Evolutionary conservation across 129 eudicot genomes (phyloP).

Genomic region (Smallanthus sonchifolius): DNA sequence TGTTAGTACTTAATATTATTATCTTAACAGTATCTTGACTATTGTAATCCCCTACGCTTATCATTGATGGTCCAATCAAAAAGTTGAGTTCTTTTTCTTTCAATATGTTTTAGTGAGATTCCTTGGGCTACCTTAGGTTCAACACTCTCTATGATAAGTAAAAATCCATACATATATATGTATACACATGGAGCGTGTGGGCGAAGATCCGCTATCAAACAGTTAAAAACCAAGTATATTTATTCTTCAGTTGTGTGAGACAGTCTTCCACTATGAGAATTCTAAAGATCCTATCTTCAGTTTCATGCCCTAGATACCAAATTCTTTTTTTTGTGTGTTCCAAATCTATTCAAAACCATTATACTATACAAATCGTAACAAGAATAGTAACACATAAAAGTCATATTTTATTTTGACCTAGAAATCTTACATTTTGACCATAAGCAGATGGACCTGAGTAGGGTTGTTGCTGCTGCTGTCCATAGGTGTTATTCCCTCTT

Average conservation of each 20-base stretch:
- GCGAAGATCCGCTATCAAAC: neutral
- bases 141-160: neutral
- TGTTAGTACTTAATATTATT: neutral
- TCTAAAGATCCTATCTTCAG: neutral
- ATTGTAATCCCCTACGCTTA: neutral
- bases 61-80: neutral
- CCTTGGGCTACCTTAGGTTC: neutral
- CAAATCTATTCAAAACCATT: neutral
- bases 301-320: neutral
- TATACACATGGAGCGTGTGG: neutral
- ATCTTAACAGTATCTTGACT: neutral
- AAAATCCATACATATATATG: neutral
- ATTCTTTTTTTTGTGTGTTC: neutral
- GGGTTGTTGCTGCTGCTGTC: slow-evolving; percentile 44
- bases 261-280: neutral
- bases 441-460: slow-evolving; percentile 74
- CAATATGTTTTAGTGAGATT: neutral
- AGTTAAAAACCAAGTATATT: neutral
- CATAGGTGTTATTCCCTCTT: slow-evolving; percentile 62
- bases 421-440: slow-evolving; percentile 53
- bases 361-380: neutral
- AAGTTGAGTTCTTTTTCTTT: neutral
- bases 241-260: neutral
- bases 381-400: neutral
- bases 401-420: neutral